Base-by-base conservation (phyloP, 805 yeast species). In the Myxozyma udenii region DNA sequence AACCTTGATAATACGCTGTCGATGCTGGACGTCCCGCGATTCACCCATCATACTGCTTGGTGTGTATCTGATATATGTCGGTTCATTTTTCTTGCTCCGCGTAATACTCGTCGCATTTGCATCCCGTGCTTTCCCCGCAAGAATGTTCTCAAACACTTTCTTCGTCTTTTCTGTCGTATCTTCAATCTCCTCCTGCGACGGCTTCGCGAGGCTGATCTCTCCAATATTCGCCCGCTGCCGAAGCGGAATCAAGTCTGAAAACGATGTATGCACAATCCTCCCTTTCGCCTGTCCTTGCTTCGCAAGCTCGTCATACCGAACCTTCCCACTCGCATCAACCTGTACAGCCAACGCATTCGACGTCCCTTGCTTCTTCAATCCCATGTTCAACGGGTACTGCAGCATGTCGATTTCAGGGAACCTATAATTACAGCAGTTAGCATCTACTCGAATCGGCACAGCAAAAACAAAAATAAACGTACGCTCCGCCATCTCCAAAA, bases 231-330 rank as follows among this genome's bases (percentile, higher is more conserved):
- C 68, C 53, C 68, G 71, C 62, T 66, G 80, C 57, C 85, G 74
- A 44, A 83, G 67, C 0, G 90, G 89, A 23, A 83, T 75, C 26
- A 85, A 75, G 48, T 79, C 85, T 32, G 75, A 73, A 47, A 78
- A 78, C 0, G 78, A 68, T 0, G 81, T 63, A 54, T 78, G 83
- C 14, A 71, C 70, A 9, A 61, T 61, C 26, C 74, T 42, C 11
- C 49, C 55, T 2, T 54, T 19, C 0, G 60, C 53, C 44, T 64
- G 70, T 2, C 73, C 73, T 39, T 65, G 68, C 19, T 53, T 41
- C 1, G 71, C 71, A 28, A 69, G 60, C 5, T 64, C 62, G 39
- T 61, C 64, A 55, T 69, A 69, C 26, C 64, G 59, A 39, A 66
- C 59, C 36, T 59, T 51, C 9, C 73, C 73, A 1, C 65, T 57